phyloP scores from a whole-genome alignment of 2,329 filamentous ascomycete species.

The Xylariomycetidae sp. region DNA sequence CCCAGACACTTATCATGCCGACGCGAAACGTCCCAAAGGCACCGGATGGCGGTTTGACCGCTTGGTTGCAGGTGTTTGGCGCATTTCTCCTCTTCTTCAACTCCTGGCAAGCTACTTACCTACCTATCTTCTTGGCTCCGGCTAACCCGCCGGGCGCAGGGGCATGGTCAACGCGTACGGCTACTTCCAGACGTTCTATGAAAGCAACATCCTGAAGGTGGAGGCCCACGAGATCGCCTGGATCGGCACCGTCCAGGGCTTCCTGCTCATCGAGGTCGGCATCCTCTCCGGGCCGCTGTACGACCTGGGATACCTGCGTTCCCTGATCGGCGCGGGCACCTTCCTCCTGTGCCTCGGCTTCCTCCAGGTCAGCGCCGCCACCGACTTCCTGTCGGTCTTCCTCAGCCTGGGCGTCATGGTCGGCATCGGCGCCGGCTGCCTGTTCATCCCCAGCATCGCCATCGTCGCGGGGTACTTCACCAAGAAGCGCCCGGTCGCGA shows the following conservation, averaged over 20 bases:
- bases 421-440: background rate
- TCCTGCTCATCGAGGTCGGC: slow-evolving; percentile 26
- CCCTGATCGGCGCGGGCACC: slow-evolving; percentile 16
- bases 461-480: slow-evolving; percentile 27
- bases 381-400: slow-evolving; percentile 10
- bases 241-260: slow-evolving; percentile 27
- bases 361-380: slow-evolving; percentile 26
- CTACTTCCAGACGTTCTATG: slow-evolving; percentile 24
- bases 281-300: slow-evolving; percentile 27
- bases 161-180: slow-evolving; percentile 7
- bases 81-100: slow-evolving; percentile 16
- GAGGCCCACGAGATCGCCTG: slow-evolving; percentile 21
- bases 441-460: slow-evolving; percentile 7
- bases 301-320: slow-evolving; percentile 27
- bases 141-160: background rate
- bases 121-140: background rate
- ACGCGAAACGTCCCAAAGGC: too few species aligned
- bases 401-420: slow-evolving; percentile 7
- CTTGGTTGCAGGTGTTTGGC: slow-evolving; percentile 18
- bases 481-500: slow-evolving; percentile 15
- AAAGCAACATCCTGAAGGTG: slow-evolving; percentile 8
- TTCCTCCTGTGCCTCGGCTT: slow-evolving; percentile 24
- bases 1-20: too few species aligned
- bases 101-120: too few species aligned
- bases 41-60: background rate